Evolutionary conservation across 2,329 filamentous ascomycete genomes (phyloP).

Genomic region (Bipolaris victoriae): DNA sequence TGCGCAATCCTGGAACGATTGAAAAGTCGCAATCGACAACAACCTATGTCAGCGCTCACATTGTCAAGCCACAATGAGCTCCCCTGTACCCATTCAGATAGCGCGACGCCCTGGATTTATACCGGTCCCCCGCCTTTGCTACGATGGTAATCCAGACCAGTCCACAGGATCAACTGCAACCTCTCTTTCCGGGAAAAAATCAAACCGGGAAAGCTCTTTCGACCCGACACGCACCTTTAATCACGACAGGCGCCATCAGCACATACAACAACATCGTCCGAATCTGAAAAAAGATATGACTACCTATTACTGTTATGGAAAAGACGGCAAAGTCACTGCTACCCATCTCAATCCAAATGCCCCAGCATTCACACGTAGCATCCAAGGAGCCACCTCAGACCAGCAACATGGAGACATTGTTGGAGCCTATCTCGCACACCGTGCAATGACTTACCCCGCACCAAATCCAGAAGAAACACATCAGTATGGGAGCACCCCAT

Average conservation of each 20-base stretch:
- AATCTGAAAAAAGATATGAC: conserved; percentile 4
- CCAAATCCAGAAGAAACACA: background rate
- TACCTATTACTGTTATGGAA: conserved; percentile 14
- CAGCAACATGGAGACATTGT: conserved; percentile 14
- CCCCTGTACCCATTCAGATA: background rate
- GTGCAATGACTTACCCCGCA: conserved; percentile 3
- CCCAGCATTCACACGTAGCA: background rate
- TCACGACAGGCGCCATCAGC: conserved; percentile 2
- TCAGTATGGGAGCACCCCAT: background rate
- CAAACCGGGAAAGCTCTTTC: conserved; percentile 1
- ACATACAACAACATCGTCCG: background rate
- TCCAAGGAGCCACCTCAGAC: background rate
- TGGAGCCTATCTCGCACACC: conserved; percentile 18
- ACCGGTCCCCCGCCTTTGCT: background rate
- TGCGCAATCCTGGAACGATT: background rate
- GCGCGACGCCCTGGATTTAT: background rate
- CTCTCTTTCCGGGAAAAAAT: background rate
- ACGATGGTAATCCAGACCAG: background rate
- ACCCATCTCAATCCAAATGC: background rate
- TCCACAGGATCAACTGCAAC: background rate
- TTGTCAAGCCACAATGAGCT: conserved; percentile 8
- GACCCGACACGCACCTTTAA: background rate
- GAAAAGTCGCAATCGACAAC: background rate
- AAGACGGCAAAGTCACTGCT: conserved; percentile 2
- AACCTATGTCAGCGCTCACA: background rate